phyloP scores from a whole-genome alignment of 305 asterid genomes.

The Solanum hybrid region DNA sequence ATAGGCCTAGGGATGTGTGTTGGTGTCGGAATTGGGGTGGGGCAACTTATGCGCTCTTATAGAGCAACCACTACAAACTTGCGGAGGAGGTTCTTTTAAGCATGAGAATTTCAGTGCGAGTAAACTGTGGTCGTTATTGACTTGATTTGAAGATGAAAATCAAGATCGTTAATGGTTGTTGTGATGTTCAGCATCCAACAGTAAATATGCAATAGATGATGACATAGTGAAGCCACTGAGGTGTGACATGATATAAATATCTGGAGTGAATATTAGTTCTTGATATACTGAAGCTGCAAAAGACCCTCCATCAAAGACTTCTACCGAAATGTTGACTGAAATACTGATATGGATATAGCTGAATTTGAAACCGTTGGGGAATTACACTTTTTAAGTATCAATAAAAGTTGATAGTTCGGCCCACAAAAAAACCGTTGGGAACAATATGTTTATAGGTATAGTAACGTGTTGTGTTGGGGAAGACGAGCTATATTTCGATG shows the following conservation, averaged over 20 bases:
- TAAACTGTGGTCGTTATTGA: slow-evolving; percentile 1
- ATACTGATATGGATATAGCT: background rate
- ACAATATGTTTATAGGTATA: background rate
- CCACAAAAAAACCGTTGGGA: no score
- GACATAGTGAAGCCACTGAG: background rate
- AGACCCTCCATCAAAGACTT: background rate
- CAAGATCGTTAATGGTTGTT: background rate
- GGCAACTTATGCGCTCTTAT: slow-evolving; percentile 63
- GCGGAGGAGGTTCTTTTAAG: slow-evolving; percentile 58
- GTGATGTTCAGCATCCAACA: background rate
- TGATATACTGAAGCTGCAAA: background rate
- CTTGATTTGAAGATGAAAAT: background rate
- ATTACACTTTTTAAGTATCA: no score
- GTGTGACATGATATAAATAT: background rate
- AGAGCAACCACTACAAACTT: slow-evolving; percentile 60
- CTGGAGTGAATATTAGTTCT: background rate
- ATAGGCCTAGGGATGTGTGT: slow-evolving; percentile 83
- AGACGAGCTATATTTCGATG: background rate
- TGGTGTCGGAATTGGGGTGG: slow-evolving; percentile 84
- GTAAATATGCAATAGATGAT: background rate
- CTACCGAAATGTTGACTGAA: background rate
- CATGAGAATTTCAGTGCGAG: background rate
- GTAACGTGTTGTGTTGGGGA: background rate
- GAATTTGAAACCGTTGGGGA: no score
- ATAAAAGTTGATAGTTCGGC: no score